Evolutionary conservation across 306 rosid species (phyloP), one percentile per base, ranked within the genome.

Genomic region (Vigna nakashimae): DNA sequence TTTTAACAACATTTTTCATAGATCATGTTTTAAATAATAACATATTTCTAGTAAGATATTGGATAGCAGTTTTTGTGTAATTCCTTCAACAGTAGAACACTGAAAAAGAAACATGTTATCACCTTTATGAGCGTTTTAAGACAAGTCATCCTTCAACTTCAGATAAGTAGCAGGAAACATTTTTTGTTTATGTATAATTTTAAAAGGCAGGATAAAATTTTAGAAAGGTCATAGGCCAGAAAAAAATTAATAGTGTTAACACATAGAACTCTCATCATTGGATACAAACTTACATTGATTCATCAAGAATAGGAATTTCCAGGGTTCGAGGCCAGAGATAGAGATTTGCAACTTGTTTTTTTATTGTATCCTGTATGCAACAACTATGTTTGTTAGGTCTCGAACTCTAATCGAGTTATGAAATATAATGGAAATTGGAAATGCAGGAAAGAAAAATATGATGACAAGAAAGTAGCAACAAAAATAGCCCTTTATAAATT

Each of bases 311-410:
- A 62, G 98, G 97, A 52, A 91, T 80, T 84, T 88, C 90, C 55
- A 90, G 82, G 75, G 74, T 79, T 76, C 81, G 97, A 70, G 98
- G 98, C 98, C 98, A 94, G 64, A 92, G 95, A 75, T 92, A 94
- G 71, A 89, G 98, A 65, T 53, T 77, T 15, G 98, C 88, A 57
- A 94, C 81, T 88, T 91, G 95, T 72, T 81, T 94, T 78, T 86
- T 90, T 46, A 92, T 91, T 34, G 73, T 90, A 64, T 91, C 89
- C 98, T 92, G 89, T 15, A 56, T 81, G 80, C 55, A 87, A 60
- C 55, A 87, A 59, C 45, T 69, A 28, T 42, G 56, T 69, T 15
- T 64, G 78, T 81, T 65, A 75, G 88, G 45, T 26, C 48, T 66
- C 32, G 49, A 81, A 59, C 77, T 84, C 80, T 16, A 57, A 40